Base-by-base conservation (phyloP, 1,139 yeast genomes). In the Geotrichum fermentans region DNA sequence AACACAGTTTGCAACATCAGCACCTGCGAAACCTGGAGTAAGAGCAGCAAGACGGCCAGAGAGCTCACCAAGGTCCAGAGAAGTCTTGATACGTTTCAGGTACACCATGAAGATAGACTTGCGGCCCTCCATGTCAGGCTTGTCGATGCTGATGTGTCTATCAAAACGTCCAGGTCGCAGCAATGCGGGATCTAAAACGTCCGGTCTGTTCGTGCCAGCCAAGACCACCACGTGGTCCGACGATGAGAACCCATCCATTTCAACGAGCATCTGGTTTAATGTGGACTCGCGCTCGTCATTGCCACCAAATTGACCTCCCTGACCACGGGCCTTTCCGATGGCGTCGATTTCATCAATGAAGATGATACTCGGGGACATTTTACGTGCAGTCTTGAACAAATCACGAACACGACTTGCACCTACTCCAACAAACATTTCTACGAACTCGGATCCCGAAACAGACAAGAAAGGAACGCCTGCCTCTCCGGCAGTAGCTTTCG, bases 371-470 rank as follows among this genome's bases (percentile, higher is more conserved):
- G 98, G 98, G 0, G 98, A 96, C 68, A 83, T 83, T 62, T 84
- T 86, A 61, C 97, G 78, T 4, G 98, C 98, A 43, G 87, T 87
- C 60, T 84, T 80, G 69, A 92, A 92, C 60, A 92, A 74, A 66
- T 92, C 97, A 64, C 98, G 85, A 34, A 92, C 98, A 65, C 98
- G 79, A 14, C 95, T 84, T 1, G 97, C 97, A 70, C 98, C 98
- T n/a, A 92, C 97, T 71, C 98, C 97, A 28, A 89, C 97, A 72
- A 89, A 90, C 97, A 92, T 90, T 68, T 92, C 98, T n/a, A 92
- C 96, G 60, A 92, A 92, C 65, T 92, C 97, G 10, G 97, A 90
- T 59, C 97, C 98, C 1, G 96, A 87, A 10, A 92, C 97, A 10
- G 96, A 85, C 58, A 80, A 79, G 63, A 92, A 92, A 28, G 98